Evolutionary conservation across 129 eudicot species (phyloP), one percentile per base, ranked within the genome.

Genomic region (Saposhnikovia divaricata): DNA sequence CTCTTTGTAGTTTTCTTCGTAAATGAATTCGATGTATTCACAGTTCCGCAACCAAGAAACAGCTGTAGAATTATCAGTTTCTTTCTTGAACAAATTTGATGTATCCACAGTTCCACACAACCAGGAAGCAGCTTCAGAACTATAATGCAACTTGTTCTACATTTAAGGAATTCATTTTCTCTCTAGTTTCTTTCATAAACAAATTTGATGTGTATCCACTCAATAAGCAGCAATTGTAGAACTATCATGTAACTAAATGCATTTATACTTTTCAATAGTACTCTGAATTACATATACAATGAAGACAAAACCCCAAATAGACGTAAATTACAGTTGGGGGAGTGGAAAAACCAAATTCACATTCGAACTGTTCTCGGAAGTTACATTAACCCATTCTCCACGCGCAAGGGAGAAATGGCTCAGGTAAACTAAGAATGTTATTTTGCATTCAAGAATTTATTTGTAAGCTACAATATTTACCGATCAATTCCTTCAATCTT

Each of bases 401-500:
- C 13, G 5, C 75, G 19, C 25, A 71, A 9, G 40, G 69, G 72
- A 55, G 83, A 72, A 2, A 74, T 46, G 79, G 34, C 59, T 21
- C 9, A 65, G 81, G 57, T 53, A 43, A 65, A 79, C 73, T 78
- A 74, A 75, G 48, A 74, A 44, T n/a, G 43, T 84, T 76, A 73
- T 79, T 39, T 72, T 4, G 51, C 77, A 71, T 50, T 80, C 71
- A 80, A 50, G 47, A 71, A 70, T 7, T 68, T 70, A 11, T 44
- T 59, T 47, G 8, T 65, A 46, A 65, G 43, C 42, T 43, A 63
- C 55, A 66, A 65, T 68, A 46, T 75, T 91, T 82, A 96, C 70
- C 92, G 84, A 77, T 92, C 98, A 25, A 96, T 78, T 16, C 99
- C 99, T 76, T 96, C 99, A 45, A 96, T 96, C 88, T 96, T 96